Conservation (phyloP, 2,329 filamentous ascomycete species). For the Biscogniauxia sp. region DNA sequence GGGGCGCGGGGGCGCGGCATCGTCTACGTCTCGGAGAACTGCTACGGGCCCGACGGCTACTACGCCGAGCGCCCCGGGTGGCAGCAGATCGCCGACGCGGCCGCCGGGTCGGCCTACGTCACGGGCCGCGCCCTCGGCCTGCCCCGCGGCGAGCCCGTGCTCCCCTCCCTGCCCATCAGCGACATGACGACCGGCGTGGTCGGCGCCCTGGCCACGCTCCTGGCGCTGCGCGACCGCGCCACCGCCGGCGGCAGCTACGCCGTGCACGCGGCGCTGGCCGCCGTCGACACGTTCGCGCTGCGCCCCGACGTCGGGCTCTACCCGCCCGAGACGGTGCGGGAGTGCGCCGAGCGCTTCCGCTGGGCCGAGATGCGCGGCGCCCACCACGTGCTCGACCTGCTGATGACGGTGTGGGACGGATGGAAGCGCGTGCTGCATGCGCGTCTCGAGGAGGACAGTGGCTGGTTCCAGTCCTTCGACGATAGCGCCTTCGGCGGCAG, state of each 20-base stretch:
- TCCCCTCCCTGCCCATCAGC: conserved; percentile 33
- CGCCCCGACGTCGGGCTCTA: conserved; percentile 33
- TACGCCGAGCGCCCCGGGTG: conserved; percentile 46
- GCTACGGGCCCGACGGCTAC: conserved; percentile 47
- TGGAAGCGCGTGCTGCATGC: conserved; percentile 22
- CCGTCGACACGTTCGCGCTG: conserved; percentile 28
- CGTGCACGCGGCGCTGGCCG: conserved; percentile 30
- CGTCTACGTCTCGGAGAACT: conserved; percentile 49
- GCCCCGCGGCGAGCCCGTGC: conserved; percentile 27
- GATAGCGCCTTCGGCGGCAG: conserved; percentile 22
- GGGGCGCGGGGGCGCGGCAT: conserved; percentile 41
- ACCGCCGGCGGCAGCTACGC: conserved; percentile 16
- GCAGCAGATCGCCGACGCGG: conserved; percentile 48
- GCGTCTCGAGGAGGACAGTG: conserved; percentile 22
- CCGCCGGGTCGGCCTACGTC: conserved; percentile 34
- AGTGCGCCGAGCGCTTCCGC: conserved; percentile 25
- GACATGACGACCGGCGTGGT: conserved; percentile 37
- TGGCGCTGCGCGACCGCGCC: conserved; percentile 32
- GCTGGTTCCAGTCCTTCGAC: conserved; percentile 26
- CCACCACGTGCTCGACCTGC: conserved; percentile 27
- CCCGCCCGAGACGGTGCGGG: conserved; percentile 20
- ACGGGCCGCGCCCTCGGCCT: conserved; percentile 29
- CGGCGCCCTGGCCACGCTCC: conserved; percentile 32
- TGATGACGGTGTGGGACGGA: conserved; percentile 23
- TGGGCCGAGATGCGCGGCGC: conserved; percentile 27